phyloP scores from a whole-genome alignment of 306 rosid species.

The Urtica urens region DNA sequence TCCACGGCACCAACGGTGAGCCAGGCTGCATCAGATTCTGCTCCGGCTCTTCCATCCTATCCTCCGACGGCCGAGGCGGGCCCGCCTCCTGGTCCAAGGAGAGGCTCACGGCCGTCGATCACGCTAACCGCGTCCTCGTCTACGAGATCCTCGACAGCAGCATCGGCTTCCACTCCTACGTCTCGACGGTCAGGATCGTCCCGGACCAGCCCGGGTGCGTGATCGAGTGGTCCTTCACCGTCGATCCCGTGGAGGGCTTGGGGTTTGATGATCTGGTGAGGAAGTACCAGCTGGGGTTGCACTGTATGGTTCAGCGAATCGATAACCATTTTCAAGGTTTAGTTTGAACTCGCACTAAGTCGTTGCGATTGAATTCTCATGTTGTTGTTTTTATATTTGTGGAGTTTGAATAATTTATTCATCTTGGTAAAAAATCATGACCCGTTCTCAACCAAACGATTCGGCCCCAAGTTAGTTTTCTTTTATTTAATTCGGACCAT shows the following conservation, averaged over 20 bases:
- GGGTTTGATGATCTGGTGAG: slow-evolving; percentile 20
- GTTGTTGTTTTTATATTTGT: too few species aligned
- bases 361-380: too few species aligned
- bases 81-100: slow-evolving; percentile 41
- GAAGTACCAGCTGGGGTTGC: slow-evolving; percentile 26
- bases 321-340: too few species aligned
- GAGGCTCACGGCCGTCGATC: slow-evolving; percentile 33
- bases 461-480: too few species aligned
- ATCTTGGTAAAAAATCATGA: too few species aligned
- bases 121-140: slow-evolving; percentile 9
- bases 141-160: slow-evolving; percentile 48
- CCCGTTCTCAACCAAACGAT: too few species aligned
- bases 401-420: too few species aligned
- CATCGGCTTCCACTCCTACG: slow-evolving; percentile 37
- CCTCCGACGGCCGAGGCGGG: slow-evolving; percentile 1
- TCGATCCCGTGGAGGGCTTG: slow-evolving; percentile 35
- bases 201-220: slow-evolving; percentile 19
- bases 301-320: slow-evolving; percentile 32
- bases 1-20: slow-evolving; percentile 38
- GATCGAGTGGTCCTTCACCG: slow-evolving; percentile 37
- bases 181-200: slow-evolving; percentile 25
- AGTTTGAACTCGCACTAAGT: too few species aligned
- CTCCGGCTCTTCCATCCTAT: slow-evolving; percentile 33
- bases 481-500: too few species aligned
- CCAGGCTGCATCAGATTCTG: slow-evolving; percentile 49